phyloP scores from a whole-genome alignment of 495 filamentous ascomycete genomes.

The Neurospora sp. region DNA sequence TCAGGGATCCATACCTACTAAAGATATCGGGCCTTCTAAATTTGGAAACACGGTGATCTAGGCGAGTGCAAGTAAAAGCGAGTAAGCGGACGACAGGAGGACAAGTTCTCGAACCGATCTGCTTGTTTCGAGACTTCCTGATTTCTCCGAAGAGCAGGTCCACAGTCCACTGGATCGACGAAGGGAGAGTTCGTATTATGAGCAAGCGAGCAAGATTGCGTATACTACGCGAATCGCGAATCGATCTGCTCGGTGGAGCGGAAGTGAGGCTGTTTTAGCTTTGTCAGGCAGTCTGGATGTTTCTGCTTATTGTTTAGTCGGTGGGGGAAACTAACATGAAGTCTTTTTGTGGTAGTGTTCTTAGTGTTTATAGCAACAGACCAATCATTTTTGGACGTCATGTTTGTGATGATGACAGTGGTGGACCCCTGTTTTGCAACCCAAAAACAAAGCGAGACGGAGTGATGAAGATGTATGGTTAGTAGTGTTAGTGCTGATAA shows the following conservation, averaged over 20 bases:
- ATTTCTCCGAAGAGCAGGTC: background rate
- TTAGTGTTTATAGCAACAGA: background rate
- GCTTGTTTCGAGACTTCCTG: constrained; percentile 4
- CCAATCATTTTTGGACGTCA: background rate
- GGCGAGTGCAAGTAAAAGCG: too few species aligned
- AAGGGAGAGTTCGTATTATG: background rate
- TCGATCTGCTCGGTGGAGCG: background rate
- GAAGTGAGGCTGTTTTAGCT: background rate
- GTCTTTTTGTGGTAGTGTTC: background rate
- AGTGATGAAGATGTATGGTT: background rate
- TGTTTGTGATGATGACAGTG: background rate
- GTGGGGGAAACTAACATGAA: background rate
- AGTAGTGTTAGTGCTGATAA: background rate
- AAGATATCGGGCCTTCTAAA: background rate
- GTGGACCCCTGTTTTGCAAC: background rate
- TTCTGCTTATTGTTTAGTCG: background rate
- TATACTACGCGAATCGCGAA: background rate
- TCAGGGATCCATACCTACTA: background rate
- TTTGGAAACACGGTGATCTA: background rate
- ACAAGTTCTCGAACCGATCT: background rate
- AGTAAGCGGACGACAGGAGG: too few species aligned
- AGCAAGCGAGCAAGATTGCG: background rate
- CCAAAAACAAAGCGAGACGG: background rate
- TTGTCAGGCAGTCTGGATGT: background rate
- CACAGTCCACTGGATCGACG: background rate